phyloP scores from a whole-genome alignment of 495 filamentous ascomycete genomes.

The Xylaria curta region DNA sequence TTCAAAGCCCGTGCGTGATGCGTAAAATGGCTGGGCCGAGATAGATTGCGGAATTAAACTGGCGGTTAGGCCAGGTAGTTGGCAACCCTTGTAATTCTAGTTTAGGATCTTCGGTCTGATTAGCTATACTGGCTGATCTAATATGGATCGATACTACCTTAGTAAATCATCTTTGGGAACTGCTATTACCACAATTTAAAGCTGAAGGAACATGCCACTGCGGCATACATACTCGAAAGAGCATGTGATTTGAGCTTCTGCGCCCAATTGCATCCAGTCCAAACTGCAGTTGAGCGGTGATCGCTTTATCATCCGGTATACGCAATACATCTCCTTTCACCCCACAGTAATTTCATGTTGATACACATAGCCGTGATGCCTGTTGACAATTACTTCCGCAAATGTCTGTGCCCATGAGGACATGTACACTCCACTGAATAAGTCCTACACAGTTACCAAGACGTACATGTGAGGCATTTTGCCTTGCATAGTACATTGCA shows the following conservation, averaged over 20 bases:
- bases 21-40: not conserved
- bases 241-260: not conserved
- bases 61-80: not conserved
- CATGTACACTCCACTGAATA: not conserved
- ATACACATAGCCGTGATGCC: not conserved
- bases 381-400: not conserved
- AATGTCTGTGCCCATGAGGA: not conserved
- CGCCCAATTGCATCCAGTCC: not conserved
- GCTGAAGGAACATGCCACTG: not conserved
- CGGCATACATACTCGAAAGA: not conserved
- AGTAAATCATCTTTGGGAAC: not conserved
- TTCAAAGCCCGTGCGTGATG: not conserved
- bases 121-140: not conserved
- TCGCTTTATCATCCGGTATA: not conserved
- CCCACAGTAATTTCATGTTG: not conserved
- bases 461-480: not conserved
- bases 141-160: not conserved
- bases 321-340: not conserved
- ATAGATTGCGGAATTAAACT: not conserved
- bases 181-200: not conserved
- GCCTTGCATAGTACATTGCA: not conserved
- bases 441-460: not conserved
- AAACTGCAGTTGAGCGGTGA: not conserved
- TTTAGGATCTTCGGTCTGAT: not conserved
- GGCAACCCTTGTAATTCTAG: not conserved